phyloP scores from a whole-genome alignment of 192 early-diverging fungal genomes.

The Coemansia sp. region DNA sequence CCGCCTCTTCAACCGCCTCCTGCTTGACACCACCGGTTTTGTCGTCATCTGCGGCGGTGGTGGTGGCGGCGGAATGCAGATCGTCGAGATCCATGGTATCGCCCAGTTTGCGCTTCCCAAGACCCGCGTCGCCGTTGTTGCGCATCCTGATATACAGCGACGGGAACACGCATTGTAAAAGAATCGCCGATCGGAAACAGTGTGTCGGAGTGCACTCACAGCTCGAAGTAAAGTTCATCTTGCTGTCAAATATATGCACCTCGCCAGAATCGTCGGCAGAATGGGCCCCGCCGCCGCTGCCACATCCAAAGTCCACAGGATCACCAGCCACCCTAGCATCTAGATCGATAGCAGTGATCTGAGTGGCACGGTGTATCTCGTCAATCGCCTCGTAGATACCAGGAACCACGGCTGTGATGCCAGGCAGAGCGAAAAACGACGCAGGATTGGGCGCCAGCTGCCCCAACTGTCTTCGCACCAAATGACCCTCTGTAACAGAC shows the following conservation, averaged over 20 bases:
- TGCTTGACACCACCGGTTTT: too few species aligned
- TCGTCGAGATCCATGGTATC: too few species aligned
- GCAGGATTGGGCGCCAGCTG: constrained; percentile 40
- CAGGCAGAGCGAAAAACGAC: constrained; percentile 48
- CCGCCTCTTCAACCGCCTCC: too few species aligned
- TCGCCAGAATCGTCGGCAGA: too few species aligned
- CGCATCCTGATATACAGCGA: constrained; percentile 19
- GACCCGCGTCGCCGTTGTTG: constrained; percentile 8
- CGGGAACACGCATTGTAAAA: constrained; percentile 44
- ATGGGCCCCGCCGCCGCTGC: too few species aligned
- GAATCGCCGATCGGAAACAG: constrained; percentile 33
- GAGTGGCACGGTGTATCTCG: constrained; percentile 42
- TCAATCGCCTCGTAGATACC: constrained; percentile 50
- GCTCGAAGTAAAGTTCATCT: constrained; percentile 29
- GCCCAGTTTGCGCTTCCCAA: too few species aligned
- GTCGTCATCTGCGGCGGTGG: too few species aligned
- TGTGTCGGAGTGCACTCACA: constrained; percentile 29
- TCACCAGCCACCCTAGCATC: background rate
- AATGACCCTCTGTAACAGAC: too few species aligned
- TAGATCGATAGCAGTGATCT: constrained; percentile 12
- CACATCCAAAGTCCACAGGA: background rate
- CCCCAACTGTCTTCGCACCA: too few species aligned
- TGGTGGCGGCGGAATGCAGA: too few species aligned
- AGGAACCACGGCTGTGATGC: constrained; percentile 39
- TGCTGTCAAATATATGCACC: constrained; percentile 28